Evolutionary conservation across 2,329 filamentous ascomycete species (phyloP), one percentile per base, ranked within the genome.

Genomic region (Talaromyces sp.): DNA sequence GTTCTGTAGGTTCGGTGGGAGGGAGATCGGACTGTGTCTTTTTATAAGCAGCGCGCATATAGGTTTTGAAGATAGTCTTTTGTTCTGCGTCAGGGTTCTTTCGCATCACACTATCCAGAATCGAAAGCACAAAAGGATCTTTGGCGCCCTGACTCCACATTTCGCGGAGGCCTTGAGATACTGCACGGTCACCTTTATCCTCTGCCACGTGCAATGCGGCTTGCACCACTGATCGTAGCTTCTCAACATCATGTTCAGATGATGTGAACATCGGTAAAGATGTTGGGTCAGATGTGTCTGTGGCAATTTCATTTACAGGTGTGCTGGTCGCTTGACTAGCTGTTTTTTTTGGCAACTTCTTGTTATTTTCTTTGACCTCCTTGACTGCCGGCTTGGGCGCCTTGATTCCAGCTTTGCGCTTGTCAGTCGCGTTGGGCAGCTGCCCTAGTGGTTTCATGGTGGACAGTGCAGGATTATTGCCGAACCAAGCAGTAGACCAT

Each of bases 401-500:
- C 72, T 82, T 84, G 65, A 83, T 75, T 69, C 83, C 72, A 48
- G 63, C 72, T 66, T 74, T 82, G 67, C 82, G 81, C 78, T 87
- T 87, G 69, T 88, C 81, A 74, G 87, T 84, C 57, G 84, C 78
- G 24, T 83, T 84, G 13, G 93, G 93, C 70, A 88, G 82, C 63
- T 88, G 84, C 47, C 93, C 93, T 64, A 97, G 80, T 31, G 93
- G 89, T 62, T 88, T 88, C 93, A 96, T 96, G 72, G 89, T 89
- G 77, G 91, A 89, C 65, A 96, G 82, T 19, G 96, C 90, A 68
- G 91, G 91, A 75, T 88, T 87, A 58, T 89, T 84, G 72, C 89
- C 82, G 52, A 65, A 70, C 33, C 69, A 74, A 70, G 95, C 84
- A 52, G 90, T 90, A 65, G 84, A 87, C 72, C 72, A 74, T 14